phyloP scores from a whole-genome alignment of 1,139 yeast species.

The Pneumocystis wakefieldiae region DNA sequence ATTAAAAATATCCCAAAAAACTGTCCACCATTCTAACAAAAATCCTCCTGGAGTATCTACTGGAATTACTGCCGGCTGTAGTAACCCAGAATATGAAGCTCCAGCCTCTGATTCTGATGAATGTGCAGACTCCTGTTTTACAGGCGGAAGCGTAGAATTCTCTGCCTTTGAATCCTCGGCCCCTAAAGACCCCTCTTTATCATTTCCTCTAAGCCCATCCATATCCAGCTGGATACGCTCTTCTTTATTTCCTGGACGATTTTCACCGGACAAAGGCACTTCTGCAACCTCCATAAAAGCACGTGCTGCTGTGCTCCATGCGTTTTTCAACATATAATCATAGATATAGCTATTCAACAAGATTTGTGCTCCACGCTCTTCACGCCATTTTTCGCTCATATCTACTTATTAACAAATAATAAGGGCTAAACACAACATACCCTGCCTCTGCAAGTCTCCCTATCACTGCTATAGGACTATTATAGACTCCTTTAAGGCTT shows the following conservation, averaged over 20 bases:
- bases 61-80: constrained; percentile 17
- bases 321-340: constrained; percentile 67
- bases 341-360: constrained; percentile 70
- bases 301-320: constrained; percentile 55
- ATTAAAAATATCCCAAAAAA: constrained; percentile 86
- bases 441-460: neutral
- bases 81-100: neutral
- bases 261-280: constrained; percentile 10
- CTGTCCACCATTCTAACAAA: constrained; percentile 89
- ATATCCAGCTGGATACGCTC: neutral
- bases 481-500: neutral
- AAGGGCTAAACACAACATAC: neutral
- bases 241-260: neutral
- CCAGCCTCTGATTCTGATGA: neutral
- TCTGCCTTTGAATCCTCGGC: neutral
- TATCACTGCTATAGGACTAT: neutral
- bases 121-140: neutral
- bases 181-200: neutral
- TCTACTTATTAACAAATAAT: neutral
- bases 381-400: neutral
- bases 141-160: neutral
- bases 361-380: neutral
- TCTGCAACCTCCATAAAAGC: constrained; percentile 64
- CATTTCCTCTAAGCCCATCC: neutral
- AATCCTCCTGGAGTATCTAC: constrained; percentile 71